Conservation (phyloP, 2,329 filamentous ascomycete genomes). For the Fusarium gaditjirri region DNA sequence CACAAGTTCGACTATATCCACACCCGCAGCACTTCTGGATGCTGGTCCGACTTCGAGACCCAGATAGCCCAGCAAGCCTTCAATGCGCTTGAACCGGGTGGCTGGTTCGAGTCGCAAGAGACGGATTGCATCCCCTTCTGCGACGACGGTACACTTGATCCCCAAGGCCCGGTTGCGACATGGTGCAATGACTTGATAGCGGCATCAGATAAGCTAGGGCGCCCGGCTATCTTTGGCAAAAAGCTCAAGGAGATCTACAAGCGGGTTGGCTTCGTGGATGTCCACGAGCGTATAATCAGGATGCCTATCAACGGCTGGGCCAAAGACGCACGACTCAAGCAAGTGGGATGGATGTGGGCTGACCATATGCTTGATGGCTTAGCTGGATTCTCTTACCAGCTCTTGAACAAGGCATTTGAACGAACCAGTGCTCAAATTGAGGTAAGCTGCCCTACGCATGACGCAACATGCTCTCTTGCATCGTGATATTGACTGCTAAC, state of each 20-base stretch:
- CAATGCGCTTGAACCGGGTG: slow-evolving; percentile 58
- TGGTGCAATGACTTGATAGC: slow-evolving; percentile 54
- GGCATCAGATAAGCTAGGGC: slow-evolving; percentile 51
- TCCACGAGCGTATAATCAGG: slow-evolving; percentile 61
- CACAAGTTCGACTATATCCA: slow-evolving; percentile 66
- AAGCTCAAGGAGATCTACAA: slow-evolving; percentile 52
- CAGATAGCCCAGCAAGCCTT: slow-evolving; percentile 63
- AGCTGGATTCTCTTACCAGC: slow-evolving; percentile 51
- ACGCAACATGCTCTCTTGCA: no score
- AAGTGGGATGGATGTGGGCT: slow-evolving; percentile 56
- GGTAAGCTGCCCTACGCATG: slow-evolving; percentile 45
- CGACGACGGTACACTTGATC: slow-evolving; percentile 57
- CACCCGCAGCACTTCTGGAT: slow-evolving; percentile 58
- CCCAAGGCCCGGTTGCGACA: slow-evolving; percentile 49
- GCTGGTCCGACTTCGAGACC: slow-evolving; percentile 57
- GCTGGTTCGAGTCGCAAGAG: slow-evolving; percentile 65
- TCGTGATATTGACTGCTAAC: slow-evolving; percentile 3
- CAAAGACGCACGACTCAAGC: slow-evolving; percentile 53
- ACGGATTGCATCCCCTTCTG: slow-evolving; percentile 48
- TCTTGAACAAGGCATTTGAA: slow-evolving; percentile 53
- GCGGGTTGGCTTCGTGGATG: slow-evolving; percentile 64
- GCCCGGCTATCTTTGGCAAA: slow-evolving; percentile 50
- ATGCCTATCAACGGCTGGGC: slow-evolving; percentile 65
- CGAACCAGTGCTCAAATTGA: slow-evolving; percentile 58
- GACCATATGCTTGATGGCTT: slow-evolving; percentile 51